Evolutionary conservation across 2,329 filamentous ascomycete genomes (phyloP).

Genomic region (Aspergillus unguis): DNA sequence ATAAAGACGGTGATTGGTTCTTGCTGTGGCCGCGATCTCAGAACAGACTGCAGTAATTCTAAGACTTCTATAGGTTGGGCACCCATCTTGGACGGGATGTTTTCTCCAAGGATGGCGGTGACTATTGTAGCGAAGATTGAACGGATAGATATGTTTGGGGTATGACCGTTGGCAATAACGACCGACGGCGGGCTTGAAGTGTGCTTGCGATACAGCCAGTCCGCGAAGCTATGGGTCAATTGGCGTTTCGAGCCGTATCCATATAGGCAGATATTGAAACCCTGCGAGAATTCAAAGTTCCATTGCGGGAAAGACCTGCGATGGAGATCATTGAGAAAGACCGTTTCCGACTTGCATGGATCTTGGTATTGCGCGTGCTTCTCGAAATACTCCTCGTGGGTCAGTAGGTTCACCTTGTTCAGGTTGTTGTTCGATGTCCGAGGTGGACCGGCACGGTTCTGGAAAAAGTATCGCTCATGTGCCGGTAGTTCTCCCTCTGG

Average conservation of each 20-base stretch:
- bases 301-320: constrained; percentile 83
- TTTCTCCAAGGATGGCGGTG: constrained; percentile 52
- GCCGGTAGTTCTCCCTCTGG: constrained; percentile 78
- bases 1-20: constrained; percentile 65
- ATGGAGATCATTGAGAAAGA: constrained; percentile 71
- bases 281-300: constrained; percentile 82
- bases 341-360: constrained; percentile 66
- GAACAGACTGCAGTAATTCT: constrained; percentile 60
- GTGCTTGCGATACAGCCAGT: constrained; percentile 57
- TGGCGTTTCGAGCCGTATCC: constrained; percentile 86
- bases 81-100: constrained; percentile 50
- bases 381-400: constrained; percentile 87
- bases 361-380: constrained; percentile 63
- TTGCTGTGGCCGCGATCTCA: constrained; percentile 49
- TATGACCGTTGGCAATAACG: constrained; percentile 83
- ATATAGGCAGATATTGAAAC: constrained; percentile 86
- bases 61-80: constrained; percentile 68
- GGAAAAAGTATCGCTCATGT: constrained; percentile 89
- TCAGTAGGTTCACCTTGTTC: constrained; percentile 69
- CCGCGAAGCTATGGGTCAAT: constrained; percentile 72
- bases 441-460: constrained; percentile 75
- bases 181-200: constrained; percentile 53
- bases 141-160: constrained; percentile 43
- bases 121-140: constrained; percentile 59
- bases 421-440: constrained; percentile 88